phyloP scores from a whole-genome alignment of 1,284 basidiomycete species.

The Apiotrichum brassicae region DNA sequence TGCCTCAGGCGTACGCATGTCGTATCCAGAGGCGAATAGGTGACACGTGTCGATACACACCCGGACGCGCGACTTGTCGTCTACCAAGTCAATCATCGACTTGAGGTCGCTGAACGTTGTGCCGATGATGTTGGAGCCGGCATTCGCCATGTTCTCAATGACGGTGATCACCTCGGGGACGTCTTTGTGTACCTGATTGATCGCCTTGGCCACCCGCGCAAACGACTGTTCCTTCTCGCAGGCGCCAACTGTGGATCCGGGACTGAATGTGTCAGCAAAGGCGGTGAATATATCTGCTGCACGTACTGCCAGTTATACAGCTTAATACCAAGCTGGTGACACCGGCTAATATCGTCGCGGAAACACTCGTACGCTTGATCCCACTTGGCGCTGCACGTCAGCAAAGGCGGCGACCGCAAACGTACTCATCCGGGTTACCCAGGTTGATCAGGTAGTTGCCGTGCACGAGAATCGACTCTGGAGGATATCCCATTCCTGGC shows the following conservation, averaged over 20 bases:
- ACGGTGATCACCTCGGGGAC: constrained; percentile 61
- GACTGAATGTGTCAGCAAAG: constrained; percentile 52
- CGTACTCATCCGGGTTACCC: constrained; percentile 69
- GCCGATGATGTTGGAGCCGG: constrained; percentile 68
- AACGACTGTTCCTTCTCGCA: constrained; percentile 60
- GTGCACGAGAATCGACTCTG: constrained; percentile 63
- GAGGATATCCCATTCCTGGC: constrained; percentile 54
- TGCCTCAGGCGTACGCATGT: constrained; percentile 57
- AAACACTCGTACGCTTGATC: constrained; percentile 74
- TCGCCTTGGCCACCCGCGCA: constrained; percentile 60
- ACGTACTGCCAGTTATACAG: constrained; percentile 81
- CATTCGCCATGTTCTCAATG: constrained; percentile 82
- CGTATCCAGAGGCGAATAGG: constrained; percentile 75
- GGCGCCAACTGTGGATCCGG: constrained; percentile 69
- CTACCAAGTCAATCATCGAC: constrained; percentile 63
- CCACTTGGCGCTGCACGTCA: constrained; percentile 57
- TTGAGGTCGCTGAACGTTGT: constrained; percentile 63
- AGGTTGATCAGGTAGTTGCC: constrained; percentile 81
- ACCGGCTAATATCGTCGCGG: constrained; percentile 72
- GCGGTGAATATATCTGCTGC: too few relatives aligned
- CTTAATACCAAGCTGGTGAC: constrained; percentile 66
- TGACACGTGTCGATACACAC: constrained; percentile 87
- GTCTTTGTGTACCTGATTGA: constrained; percentile 69
- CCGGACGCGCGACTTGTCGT: constrained; percentile 67
- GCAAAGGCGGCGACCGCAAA: constrained; percentile 6